A percentile compares a stretch with the other conserved stretches of the same genome.
Conservation (phyloP, 768 basidiomycete genomes). For the Suillus subluteus region DNA sequence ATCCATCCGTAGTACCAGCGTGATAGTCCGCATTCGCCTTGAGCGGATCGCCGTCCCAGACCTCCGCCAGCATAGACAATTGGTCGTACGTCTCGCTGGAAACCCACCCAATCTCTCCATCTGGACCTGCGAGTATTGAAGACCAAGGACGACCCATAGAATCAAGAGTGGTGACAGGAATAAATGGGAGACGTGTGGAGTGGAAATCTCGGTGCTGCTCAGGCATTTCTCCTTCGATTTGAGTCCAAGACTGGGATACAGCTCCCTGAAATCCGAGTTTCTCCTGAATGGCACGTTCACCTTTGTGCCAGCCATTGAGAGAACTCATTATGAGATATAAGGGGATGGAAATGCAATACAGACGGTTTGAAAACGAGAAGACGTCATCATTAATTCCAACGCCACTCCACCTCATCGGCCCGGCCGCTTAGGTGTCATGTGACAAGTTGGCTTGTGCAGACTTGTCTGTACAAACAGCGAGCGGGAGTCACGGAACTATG, state of each 20-base stretch:
- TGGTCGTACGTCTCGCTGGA: constrained; percentile 39
- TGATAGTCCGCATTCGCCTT: not conserved
- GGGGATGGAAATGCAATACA: not conserved
- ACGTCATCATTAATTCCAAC: not conserved
- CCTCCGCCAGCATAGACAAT: constrained; percentile 40
- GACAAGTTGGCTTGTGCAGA: not conserved
- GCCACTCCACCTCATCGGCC: not conserved
- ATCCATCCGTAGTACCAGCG: constrained; percentile 16
- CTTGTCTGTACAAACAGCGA: not conserved
- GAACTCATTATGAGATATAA: constrained; percentile 23
- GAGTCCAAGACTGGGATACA: constrained; percentile 40
- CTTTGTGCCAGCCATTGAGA: constrained; percentile 44
- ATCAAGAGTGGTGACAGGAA: constrained; percentile 62
- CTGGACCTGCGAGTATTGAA: constrained; percentile 51
- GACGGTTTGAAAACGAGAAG: not conserved
- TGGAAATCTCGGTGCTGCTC: constrained; percentile 55
- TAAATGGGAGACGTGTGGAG: constrained; percentile 51
- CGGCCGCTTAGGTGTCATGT: not conserved
- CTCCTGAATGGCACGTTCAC: constrained; percentile 53
- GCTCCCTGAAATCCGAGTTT: constrained; percentile 47
- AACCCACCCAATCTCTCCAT: constrained; percentile 51
- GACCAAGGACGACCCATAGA: constrained; percentile 57
- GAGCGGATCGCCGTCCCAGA: constrained; percentile 64
- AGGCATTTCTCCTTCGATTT: constrained; percentile 50
- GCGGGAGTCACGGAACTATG: not conserved